Conservation (phyloP, 306 rosid genomes). For the Dalbergia cultrata region DNA sequence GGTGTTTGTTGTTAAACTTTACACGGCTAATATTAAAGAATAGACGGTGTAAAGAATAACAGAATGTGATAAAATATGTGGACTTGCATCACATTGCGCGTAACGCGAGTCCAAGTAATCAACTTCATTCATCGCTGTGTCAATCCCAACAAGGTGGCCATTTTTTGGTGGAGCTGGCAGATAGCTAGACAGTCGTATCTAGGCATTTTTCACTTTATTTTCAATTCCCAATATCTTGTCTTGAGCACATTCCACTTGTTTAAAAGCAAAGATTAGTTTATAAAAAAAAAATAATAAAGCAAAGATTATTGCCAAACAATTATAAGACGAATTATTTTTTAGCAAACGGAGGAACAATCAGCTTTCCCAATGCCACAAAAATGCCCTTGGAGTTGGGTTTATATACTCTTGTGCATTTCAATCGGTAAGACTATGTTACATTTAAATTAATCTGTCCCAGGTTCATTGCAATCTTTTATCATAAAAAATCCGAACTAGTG, state of each 20-base stretch:
- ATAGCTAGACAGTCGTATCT: neutral
- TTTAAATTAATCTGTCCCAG: constrained; percentile 34
- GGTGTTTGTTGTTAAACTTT: too few relatives aligned
- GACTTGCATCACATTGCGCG: too few relatives aligned
- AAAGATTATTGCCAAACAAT: neutral
- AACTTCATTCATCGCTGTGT: too few relatives aligned
- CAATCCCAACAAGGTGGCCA: too few relatives aligned
- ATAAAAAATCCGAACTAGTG: neutral
- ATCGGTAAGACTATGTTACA: constrained; percentile 40
- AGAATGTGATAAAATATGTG: too few relatives aligned
- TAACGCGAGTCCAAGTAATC: too few relatives aligned
- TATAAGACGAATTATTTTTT: constrained; percentile 7
- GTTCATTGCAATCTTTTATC: neutral
- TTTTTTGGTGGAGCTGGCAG: too few relatives aligned
- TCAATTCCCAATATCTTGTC: constrained; percentile 40
- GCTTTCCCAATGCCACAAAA: constrained; percentile 93
- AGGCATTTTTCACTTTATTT: neutral
- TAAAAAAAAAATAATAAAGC: too few relatives aligned
- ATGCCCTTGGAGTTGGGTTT: constrained; percentile 64
- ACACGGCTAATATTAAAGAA: too few relatives aligned
- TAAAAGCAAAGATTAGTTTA: constrained; percentile 34
- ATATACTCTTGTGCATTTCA: constrained; percentile 51
- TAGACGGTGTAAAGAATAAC: too few relatives aligned
- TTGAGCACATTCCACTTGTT: constrained; percentile 2
- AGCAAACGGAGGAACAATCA: constrained; percentile 67